These are phyloP conservation scores for Pezicula neosporulosa DNA, from an alignment of 2,329 filamentous ascomycete genomes.

Conservation along the genomic window DNA sequence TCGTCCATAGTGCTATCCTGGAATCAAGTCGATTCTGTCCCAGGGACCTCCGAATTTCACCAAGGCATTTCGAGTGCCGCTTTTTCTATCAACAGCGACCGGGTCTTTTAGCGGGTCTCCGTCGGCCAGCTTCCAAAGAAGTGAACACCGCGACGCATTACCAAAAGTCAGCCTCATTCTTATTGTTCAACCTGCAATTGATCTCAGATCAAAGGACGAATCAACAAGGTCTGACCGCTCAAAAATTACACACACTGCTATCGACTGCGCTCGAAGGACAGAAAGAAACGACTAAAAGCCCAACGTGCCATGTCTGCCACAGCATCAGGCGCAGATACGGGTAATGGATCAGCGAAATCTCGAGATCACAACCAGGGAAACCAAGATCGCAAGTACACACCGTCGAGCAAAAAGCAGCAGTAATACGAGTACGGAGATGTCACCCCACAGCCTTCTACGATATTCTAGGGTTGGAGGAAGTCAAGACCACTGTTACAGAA, in stretches of 20 bases:
- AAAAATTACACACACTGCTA: neutral
- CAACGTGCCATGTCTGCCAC: slow-evolving; percentile 28
- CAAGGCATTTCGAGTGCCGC: neutral
- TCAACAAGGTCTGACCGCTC: neutral
- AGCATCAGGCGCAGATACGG: slow-evolving; percentile 37
- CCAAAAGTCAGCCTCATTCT: neutral
- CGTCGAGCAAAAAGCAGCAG: slow-evolving; percentile 84
- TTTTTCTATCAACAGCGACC: no score
- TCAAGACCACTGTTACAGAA: slow-evolving; percentile 66
- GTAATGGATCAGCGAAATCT: slow-evolving; percentile 30
- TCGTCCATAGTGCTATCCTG: no score
- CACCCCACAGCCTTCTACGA: slow-evolving; percentile 89
- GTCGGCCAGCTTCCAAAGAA: neutral
- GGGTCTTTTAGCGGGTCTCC: neutral
- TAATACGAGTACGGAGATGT: slow-evolving; percentile 84
- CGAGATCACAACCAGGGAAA: slow-evolving; percentile 55
- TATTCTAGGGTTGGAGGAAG: slow-evolving; percentile 72
- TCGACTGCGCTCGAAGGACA: neutral
- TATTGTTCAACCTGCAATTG: no score
- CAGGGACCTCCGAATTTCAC: neutral
- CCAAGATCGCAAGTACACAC: slow-evolving; percentile 74
- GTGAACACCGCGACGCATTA: neutral
- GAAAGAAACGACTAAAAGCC: neutral
- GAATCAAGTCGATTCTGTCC: neutral
- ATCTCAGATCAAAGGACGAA: no score